phyloP scores from a whole-genome alignment of 2,329 filamentous ascomycete genomes.

The Davidsoniella australis region DNA sequence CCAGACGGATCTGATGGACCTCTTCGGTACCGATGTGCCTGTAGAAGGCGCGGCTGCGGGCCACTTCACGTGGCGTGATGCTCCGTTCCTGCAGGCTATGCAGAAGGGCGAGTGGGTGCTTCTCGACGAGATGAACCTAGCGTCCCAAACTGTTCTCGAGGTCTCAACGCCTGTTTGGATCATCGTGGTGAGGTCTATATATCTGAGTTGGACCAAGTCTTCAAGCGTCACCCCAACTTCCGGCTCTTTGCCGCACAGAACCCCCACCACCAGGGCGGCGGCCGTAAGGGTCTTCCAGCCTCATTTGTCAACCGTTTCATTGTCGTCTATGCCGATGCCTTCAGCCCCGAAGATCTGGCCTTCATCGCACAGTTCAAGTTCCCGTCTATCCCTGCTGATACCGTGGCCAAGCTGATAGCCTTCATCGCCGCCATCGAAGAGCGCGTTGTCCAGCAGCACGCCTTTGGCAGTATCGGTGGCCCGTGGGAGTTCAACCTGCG shows the following conservation, averaged over 20 bases:
- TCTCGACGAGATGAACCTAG: conserved; percentile 95
- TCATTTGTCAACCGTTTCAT: conserved; percentile 98
- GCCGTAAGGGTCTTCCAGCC: conserved; percentile 80
- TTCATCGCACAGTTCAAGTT: conserved; percentile 69
- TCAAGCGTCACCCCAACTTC: conserved; percentile 76
- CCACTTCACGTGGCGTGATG: conserved; percentile 88
- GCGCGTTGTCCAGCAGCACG: conserved; percentile 42
- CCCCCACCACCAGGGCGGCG: conserved; percentile 90
- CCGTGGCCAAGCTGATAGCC: conserved; percentile 50
- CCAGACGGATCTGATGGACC: conserved; percentile 91
- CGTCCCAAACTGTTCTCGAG: conserved; percentile 90
- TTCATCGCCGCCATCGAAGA: conserved; percentile 71
- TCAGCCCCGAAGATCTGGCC: conserved; percentile 63
- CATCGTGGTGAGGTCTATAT: conserved; percentile 93
- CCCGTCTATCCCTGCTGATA: conserved; percentile 39
- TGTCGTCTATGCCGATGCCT: conserved; percentile 89
- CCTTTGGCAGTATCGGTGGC: conserved; percentile 46
- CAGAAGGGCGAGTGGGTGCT: conserved; percentile 93
- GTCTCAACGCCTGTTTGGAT: conserved; percentile 88
- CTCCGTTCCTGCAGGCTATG: conserved; percentile 91
- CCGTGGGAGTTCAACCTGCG: conserved; percentile 95
- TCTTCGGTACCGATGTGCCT: conserved; percentile 92
- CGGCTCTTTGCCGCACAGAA: conserved; percentile 96
- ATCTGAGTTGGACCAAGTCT: conserved; percentile 85
- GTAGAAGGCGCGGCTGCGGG: conserved; percentile 84